These are phyloP conservation scores for Leucosporidium yakuticum DNA, from an alignment of 768 basidiomycete species.

Conservation along the genomic window DNA sequence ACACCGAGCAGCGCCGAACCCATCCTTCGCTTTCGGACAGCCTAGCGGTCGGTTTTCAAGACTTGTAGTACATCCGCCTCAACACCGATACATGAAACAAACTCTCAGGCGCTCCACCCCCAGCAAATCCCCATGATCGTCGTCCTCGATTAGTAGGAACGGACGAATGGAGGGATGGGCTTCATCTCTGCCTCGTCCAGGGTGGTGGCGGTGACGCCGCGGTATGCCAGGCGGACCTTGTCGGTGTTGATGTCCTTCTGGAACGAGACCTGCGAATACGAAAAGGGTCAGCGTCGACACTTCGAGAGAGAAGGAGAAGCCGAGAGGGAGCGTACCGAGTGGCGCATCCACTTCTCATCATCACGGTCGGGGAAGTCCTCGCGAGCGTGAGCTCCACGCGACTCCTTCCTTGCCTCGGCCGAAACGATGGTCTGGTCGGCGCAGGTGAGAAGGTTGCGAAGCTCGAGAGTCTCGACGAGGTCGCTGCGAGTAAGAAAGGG, in stretches of 20 bases:
- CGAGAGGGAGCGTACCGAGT: conserved; percentile 15
- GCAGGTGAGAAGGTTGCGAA: conserved; percentile 89
- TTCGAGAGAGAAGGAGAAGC: neutral
- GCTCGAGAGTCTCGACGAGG: conserved; percentile 92
- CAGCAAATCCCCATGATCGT: no score
- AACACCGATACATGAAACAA: no score
- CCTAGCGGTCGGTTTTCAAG: no score
- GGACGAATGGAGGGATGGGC: conserved; percentile 94
- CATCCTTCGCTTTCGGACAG: no score
- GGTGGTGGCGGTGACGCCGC: conserved; percentile 73
- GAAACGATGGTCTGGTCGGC: conserved; percentile 93
- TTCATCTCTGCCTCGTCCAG: conserved; percentile 72
- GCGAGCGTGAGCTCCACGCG: conserved; percentile 87
- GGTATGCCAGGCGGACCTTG: conserved; percentile 83
- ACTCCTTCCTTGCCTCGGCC: conserved; percentile 81
- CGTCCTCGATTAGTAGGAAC: conserved; percentile 59
- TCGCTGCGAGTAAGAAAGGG: conserved; percentile 56
- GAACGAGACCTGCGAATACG: conserved; percentile 57
- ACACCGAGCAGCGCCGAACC: no score
- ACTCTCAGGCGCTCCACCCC: no score
- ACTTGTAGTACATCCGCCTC: no score
- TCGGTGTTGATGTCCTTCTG: conserved; percentile 69
- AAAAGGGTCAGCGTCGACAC: neutral
- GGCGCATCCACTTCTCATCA: conserved; percentile 90
- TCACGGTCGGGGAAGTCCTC: conserved; percentile 99